phyloP scores from a whole-genome alignment of 2,329 filamentous ascomycete genomes.

The Aspergillus fijiensis region DNA sequence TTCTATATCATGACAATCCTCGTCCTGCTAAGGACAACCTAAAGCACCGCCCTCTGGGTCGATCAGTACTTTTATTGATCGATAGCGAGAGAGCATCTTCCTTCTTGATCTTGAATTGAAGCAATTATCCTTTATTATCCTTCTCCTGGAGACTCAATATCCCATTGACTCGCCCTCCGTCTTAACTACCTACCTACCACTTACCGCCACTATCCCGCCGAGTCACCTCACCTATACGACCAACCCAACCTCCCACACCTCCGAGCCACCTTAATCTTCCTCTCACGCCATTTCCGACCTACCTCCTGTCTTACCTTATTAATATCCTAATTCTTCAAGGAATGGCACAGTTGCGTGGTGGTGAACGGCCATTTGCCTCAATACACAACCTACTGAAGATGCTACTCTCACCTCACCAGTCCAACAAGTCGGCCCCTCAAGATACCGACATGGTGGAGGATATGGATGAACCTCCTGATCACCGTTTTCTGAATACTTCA shows the following conservation, averaged over 20 bases:
- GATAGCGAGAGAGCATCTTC: conserved; percentile 28
- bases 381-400: conserved; percentile 47
- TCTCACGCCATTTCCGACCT: conserved; percentile 10
- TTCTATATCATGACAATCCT: conserved; percentile 45
- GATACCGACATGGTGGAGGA: conserved; percentile 71
- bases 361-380: conserved; percentile 35
- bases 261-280: neutral
- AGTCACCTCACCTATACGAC: conserved; percentile 16
- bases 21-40: conserved; percentile 39
- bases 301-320: conserved; percentile 7
- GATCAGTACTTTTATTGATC: conserved; percentile 29
- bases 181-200: neutral
- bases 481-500: conserved; percentile 29
- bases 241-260: conserved; percentile 2
- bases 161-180: conserved; percentile 9
- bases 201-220: conserved; percentile 11
- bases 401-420: conserved; percentile 44
- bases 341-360: conserved; percentile 35
- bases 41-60: conserved; percentile 27
- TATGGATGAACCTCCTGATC: conserved; percentile 83
- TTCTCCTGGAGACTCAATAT: neutral
- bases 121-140: conserved; percentile 13
- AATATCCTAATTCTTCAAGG: conserved; percentile 16
- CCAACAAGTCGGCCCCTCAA: conserved; percentile 36
- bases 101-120: conserved; percentile 18